These are phyloP conservation scores for Ganoderma multipileum DNA, from an alignment of 1,284 basidiomycete genomes.

Conservation along the genomic window DNA sequence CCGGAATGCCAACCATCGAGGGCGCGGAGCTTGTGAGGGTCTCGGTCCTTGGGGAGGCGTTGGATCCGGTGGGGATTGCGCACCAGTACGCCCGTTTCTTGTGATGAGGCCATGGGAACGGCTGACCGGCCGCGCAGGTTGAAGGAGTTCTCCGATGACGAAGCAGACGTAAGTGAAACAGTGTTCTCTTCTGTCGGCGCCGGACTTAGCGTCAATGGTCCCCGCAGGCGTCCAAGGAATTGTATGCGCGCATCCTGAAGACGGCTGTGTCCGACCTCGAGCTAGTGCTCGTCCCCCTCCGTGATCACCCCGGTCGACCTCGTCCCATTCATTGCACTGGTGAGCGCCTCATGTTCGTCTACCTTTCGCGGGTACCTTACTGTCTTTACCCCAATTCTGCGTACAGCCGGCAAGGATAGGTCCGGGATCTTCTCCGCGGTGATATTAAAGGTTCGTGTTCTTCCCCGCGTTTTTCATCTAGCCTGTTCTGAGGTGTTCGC, in stretches of 20 bases:
- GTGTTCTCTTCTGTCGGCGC: background rate
- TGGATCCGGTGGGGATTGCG: conserved; percentile 42
- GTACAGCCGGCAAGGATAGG: conserved; percentile 52
- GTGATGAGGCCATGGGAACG: conserved; percentile 28
- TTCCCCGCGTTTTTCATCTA: conserved; percentile 2
- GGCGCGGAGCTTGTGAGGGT: conserved; percentile 43
- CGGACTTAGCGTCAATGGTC: background rate
- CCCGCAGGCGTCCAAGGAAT: conserved; percentile 43
- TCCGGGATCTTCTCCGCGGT: conserved; percentile 49
- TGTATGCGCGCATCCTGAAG: conserved; percentile 45
- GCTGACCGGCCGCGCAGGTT: conserved; percentile 33
- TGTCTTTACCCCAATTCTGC: background rate
- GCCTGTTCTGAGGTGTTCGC: background rate
- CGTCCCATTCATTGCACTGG: conserved; percentile 53
- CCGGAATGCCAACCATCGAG: conserved; percentile 38
- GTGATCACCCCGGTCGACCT: conserved; percentile 46
- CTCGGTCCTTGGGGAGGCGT: conserved; percentile 39
- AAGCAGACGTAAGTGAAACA: conserved; percentile 36
- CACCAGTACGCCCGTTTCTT: background rate
- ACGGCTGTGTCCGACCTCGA: conserved; percentile 42
- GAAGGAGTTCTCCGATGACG: conserved; percentile 38
- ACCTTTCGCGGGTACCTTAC: background rate
- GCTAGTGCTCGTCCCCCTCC: conserved; percentile 45
- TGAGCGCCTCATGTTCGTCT: background rate
- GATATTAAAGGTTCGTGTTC: conserved; percentile 40